Evolutionary conservation across 1,139 yeast species (phyloP), one percentile per base, ranked within the genome.

Genomic region (Candida tunisiensis): DNA sequence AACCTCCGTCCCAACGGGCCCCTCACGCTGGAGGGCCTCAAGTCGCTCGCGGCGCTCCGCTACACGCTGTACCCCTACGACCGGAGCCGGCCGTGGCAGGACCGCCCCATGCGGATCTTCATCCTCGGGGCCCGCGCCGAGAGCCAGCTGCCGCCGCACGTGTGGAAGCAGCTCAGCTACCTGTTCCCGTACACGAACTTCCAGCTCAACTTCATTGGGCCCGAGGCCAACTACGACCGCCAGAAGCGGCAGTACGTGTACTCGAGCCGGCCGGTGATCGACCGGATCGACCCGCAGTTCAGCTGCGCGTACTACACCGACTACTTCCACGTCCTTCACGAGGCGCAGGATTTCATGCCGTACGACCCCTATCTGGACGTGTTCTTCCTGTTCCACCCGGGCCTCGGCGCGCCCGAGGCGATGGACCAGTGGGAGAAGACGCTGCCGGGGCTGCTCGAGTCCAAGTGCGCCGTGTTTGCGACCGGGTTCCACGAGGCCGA

Each of bases 301-400:
- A 62, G 78, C 17, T 62, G 85, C 38, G 69, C 75, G 34, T 77
- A 78, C 53, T 93, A 85, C 51, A 79, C 96, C 2, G 77, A 78
- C 44, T 85, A 75, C 51, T 88, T 88, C 69, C 83, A 83, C 47
- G 88, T 78, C 28, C 62, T 78, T 33, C 93, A 88, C 52, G 82
- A 82, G 41, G 74, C 79, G 32, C 92, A 88, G 41, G 95, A 85
- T 53, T 75, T 88, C 49, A 82, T 83, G 73, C 98, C 98, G 10
- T 88, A 85, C 50, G 98, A 88, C 51, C 98, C 99, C 23, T 88
- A 85, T 52, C 65, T 80, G 49, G 98, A 88, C 50, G 69, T 72
- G 16, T 88, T 88, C 56, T 83, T 82, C 63, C 60, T 80, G 29
- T 88, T 85, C 75, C 96, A 88, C 51, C 96, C 98, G 2, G 94